Evolutionary conservation across 139 green algal species (phyloP).

Genomic region (Auxenochlorella protothecoides): DNA sequence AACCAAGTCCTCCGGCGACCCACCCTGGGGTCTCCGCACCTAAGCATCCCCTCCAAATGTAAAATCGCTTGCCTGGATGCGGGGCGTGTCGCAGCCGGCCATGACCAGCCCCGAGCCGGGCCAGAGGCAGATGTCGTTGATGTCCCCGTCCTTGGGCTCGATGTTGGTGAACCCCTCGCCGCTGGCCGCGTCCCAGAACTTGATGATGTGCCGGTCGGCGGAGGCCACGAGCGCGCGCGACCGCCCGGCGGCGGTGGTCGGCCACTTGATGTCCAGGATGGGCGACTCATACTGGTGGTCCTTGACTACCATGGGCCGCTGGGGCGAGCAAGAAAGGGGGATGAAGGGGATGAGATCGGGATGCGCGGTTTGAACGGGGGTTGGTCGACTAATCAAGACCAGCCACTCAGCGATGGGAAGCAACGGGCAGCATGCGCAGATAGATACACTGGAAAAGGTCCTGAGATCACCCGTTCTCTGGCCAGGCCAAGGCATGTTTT

Average conservation of each 20-base stretch:
- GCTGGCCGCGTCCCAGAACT: conserved; percentile 59
- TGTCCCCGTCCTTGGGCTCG: conserved; percentile 58
- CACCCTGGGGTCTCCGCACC: too few relatives aligned
- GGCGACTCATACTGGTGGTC: conserved; percentile 91
- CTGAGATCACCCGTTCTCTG: too few relatives aligned
- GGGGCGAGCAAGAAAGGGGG: conserved; percentile 1
- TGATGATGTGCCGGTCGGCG: conserved; percentile 80
- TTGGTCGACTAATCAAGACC: too few relatives aligned
- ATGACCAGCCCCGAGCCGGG: conserved; percentile 52
- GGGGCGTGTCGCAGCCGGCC: conserved; percentile 44
- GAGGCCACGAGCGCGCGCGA: conserved; percentile 49
- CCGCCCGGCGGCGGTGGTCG: conserved; percentile 19
- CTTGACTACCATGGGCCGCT: conserved; percentile 68
- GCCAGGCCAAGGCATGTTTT: too few relatives aligned
- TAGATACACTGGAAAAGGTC: conserved; percentile 4
- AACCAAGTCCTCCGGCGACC: too few relatives aligned
- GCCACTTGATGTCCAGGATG: conserved; percentile 94
- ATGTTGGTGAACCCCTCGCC: conserved; percentile 66
- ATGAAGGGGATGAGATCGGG: too few relatives aligned
- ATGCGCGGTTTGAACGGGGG: too few relatives aligned
- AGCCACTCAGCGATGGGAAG: too few relatives aligned
- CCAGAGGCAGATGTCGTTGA: conserved; percentile 84
- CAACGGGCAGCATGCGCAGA: too few relatives aligned
- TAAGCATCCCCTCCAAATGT: too few relatives aligned
- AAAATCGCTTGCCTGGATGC: too few relatives aligned